Conservation (phyloP, 2,329 filamentous ascomycete genomes). For the Shiraia sp. region DNA sequence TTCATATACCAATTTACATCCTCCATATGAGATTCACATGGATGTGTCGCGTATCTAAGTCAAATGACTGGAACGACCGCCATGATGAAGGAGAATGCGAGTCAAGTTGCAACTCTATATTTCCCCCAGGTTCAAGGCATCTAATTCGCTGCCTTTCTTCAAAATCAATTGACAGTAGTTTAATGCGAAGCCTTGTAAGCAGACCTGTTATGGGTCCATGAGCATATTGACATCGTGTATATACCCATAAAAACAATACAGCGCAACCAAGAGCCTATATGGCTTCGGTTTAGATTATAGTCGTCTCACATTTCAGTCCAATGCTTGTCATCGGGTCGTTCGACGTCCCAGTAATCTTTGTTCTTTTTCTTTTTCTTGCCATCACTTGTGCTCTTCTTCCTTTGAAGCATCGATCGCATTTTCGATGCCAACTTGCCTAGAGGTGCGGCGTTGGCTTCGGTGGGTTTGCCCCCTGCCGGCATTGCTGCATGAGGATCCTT, state of each 20-base stretch:
- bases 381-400: slow-evolving; percentile 25
- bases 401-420: slow-evolving; percentile 33
- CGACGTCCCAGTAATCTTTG: slow-evolving; percentile 29
- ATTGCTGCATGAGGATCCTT: slow-evolving; percentile 15
- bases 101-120: too few relatives aligned
- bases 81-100: too few relatives aligned
- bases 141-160: too few relatives aligned
- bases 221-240: not conserved
- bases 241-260: not conserved
- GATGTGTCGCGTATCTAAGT: too few relatives aligned
- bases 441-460: slow-evolving; percentile 20
- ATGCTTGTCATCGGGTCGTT: slow-evolving; percentile 37
- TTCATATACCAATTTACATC: too few relatives aligned
- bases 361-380: slow-evolving; percentile 27
- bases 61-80: too few relatives aligned
- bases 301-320: slow-evolving; percentile 41
- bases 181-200: too few relatives aligned
- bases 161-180: too few relatives aligned
- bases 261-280: not conserved
- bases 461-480: slow-evolving; percentile 9
- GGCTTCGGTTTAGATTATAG: not conserved
- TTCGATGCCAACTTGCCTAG: slow-evolving; percentile 35
- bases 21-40: too few relatives aligned
- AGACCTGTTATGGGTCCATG: too few relatives aligned
- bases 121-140: too few relatives aligned